phyloP scores from a whole-genome alignment of 768 basidiomycete genomes.

The Pleurotus platypus region DNA sequence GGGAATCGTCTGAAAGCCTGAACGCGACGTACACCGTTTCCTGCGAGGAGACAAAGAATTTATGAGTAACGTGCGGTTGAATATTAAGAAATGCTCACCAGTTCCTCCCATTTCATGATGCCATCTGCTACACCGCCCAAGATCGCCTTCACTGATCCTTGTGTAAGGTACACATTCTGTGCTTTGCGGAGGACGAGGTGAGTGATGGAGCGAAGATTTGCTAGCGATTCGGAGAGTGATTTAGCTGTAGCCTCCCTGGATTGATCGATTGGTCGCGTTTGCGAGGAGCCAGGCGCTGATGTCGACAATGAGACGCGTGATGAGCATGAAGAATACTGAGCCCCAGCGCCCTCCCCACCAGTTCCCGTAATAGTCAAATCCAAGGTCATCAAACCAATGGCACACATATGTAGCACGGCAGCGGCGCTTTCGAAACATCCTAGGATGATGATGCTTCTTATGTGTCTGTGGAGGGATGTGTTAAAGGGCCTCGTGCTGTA shows the following conservation, averaged over 20 bases:
- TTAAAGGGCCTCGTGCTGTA: too few relatives aligned
- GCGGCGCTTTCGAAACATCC: neutral
- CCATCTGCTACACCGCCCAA: constrained; percentile 43
- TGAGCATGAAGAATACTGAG: too few relatives aligned
- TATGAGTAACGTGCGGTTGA: neutral
- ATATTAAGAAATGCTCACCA: constrained; percentile 37
- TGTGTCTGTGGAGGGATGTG: too few relatives aligned
- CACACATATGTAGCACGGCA: constrained; percentile 26
- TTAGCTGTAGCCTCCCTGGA: too few relatives aligned
- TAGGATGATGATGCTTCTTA: too few relatives aligned
- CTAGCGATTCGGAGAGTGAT: too few relatives aligned
- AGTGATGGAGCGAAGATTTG: constrained; percentile 28
- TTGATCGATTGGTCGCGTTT: too few relatives aligned
- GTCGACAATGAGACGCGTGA: too few relatives aligned
- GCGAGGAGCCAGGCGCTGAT: too few relatives aligned
- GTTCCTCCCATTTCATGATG: constrained; percentile 35
- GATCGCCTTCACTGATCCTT: constrained; percentile 40
- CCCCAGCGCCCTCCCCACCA: neutral
- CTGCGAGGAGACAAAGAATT: constrained; percentile 24
- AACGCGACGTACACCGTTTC: constrained; percentile 52
- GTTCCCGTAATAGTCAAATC: constrained; percentile 25
- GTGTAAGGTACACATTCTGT: constrained; percentile 50
- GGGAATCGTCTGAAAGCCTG: constrained; percentile 47
- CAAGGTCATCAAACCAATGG: constrained; percentile 32
- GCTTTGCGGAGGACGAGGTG: constrained; percentile 54